A percentile compares a stretch with the other conserved stretches of the same genome.
phyloP scores from a whole-genome alignment of 495 filamentous ascomycete species.

The Tuber brumale region DNA sequence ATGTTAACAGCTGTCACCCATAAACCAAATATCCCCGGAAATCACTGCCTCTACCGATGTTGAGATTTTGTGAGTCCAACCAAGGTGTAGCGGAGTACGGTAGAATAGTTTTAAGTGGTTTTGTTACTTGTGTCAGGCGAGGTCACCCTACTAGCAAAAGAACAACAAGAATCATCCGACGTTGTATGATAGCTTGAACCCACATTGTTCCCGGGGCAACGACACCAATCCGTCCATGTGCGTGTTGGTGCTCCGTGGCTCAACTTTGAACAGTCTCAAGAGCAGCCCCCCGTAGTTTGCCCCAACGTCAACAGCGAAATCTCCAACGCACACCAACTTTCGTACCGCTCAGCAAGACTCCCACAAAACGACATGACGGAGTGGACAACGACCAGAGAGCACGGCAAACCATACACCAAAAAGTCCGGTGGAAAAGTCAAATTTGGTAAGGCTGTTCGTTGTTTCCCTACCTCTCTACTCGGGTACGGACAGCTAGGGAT shows the following conservation, averaged over 20 bases:
- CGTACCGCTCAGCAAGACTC: no score
- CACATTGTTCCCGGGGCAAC: background rate
- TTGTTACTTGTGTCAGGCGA: no score
- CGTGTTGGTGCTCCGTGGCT: background rate
- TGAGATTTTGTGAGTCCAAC: no score
- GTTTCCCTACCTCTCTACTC: background rate
- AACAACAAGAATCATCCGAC: no score
- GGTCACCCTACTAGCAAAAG: no score
- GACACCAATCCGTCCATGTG: background rate
- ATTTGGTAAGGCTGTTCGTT: background rate
- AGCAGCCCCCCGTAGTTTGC: background rate
- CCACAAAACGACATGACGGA: background rate
- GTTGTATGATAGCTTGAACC: no score
- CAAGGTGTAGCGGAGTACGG: no score
- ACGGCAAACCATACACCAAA: background rate
- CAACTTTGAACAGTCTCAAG: background rate
- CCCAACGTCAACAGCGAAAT: background rate
- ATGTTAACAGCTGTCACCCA: no score
- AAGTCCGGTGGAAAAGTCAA: background rate
- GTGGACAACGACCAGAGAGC: background rate
- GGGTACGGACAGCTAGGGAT: no score
- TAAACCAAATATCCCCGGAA: no score
- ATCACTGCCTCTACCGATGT: no score
- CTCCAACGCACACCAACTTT: background rate
- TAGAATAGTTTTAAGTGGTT: no score